These are phyloP conservation scores for Leccinum variicolor DNA, from an alignment of 768 basidiomycete species.

Conservation along the genomic window DNA sequence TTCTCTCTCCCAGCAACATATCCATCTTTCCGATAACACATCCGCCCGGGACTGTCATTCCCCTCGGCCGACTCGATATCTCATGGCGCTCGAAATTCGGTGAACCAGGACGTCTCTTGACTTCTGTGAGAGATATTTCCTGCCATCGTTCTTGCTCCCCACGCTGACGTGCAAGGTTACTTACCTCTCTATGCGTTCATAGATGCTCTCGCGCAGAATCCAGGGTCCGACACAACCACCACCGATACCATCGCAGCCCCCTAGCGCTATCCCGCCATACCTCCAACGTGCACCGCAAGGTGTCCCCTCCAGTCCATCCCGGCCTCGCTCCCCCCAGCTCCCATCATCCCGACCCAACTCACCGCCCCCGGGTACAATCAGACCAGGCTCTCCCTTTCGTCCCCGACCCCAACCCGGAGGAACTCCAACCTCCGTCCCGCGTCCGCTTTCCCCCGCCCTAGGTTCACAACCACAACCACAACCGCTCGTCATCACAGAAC, in stretches of 20 bases:
- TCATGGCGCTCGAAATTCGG: constrained; percentile 84
- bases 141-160: neutral
- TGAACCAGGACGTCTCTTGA: constrained; percentile 82
- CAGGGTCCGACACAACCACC: constrained; percentile 44
- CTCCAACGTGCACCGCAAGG: constrained; percentile 55
- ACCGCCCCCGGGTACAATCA: constrained; percentile 46
- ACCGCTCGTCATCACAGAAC: constrained; percentile 21
- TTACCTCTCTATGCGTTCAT: neutral
- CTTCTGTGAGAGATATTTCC: constrained; percentile 49
- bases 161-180: neutral
- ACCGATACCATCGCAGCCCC: constrained; percentile 39
- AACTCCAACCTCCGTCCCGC: constrained; percentile 22
- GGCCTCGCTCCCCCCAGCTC: constrained; percentile 59
- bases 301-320: constrained; percentile 37
- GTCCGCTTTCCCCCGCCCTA: constrained; percentile 33
- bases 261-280: constrained; percentile 73
- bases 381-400: constrained; percentile 43
- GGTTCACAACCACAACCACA: constrained; percentile 9
- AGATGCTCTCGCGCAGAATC: constrained; percentile 79
- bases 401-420: constrained; percentile 27
- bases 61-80: constrained; percentile 86
- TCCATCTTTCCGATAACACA: constrained; percentile 47
- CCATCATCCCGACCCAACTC: constrained; percentile 52
- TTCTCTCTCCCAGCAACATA: constrained; percentile 53
- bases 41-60: constrained; percentile 66